Percentiles rank a stretch among this genome's conserved stretches.
Evolutionary conservation across 306 rosid species (phyloP).

Genomic region (Glycine soja): DNA sequence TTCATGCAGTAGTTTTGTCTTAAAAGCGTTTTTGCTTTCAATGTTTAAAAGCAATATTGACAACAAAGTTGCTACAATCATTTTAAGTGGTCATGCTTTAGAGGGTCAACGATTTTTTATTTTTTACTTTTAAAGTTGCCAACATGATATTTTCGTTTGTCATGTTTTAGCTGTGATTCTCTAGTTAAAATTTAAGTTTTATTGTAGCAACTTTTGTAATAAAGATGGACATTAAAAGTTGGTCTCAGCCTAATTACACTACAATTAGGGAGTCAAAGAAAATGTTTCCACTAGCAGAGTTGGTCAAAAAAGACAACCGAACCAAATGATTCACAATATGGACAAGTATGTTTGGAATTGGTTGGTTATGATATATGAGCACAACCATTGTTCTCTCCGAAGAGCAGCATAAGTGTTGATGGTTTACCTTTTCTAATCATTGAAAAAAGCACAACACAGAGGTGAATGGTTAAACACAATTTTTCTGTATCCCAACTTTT

Average conservation of each 20-base stretch:
- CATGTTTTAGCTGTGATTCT: background rate
- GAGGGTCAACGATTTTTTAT: background rate
- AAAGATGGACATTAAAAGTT: background rate
- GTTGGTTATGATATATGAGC: background rate
- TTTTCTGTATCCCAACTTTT: background rate
- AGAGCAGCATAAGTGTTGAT: background rate
- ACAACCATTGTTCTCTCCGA: background rate
- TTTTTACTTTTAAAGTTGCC: background rate
- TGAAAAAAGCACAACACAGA: background rate
- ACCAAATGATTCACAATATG: background rate
- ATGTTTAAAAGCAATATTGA: background rate
- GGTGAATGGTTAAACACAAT: background rate
- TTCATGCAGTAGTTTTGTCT: background rate
- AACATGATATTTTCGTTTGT: background rate
- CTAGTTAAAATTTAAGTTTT: background rate
- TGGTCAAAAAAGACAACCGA: background rate
- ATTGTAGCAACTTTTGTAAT: background rate
- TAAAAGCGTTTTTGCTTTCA: background rate
- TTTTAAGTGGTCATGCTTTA: background rate
- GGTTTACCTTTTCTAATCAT: slow-evolving; percentile 3
- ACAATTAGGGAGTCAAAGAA: background rate
- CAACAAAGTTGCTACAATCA: background rate
- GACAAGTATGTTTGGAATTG: background rate
- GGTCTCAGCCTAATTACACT: background rate
- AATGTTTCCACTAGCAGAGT: background rate